Evolutionary conservation across 1,284 basidiomycete species (phyloP), one percentile per base, ranked within the genome.

Genomic region (Singerocomus inundabilis): DNA sequence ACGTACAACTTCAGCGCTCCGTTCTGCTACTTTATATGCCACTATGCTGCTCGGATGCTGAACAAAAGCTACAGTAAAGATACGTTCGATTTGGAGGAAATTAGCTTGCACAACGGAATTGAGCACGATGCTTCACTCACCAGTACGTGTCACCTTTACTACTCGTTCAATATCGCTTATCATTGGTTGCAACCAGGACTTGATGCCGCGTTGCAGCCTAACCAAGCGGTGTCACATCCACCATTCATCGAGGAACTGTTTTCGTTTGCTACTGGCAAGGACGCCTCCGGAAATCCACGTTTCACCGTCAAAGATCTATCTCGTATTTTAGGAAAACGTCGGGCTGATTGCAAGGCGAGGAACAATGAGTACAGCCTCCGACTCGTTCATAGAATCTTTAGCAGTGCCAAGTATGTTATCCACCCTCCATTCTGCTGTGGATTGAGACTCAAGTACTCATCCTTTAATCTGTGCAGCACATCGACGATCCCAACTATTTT

Each of bases 41-140:
- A 78, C 47, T 79, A 72, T 59, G 72, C 77, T 4, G 83, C 87
- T 5, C 63, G 72, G 10, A 72, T 84, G 67, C 61, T 89, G 51
- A 72, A 74, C 21, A 80, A 75, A 56, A 74, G 70, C 50, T 86
- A 84, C 57, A 66, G 57, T 42, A 79, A 70, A 37, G 85, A 81
- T 53, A 78, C 69, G 1, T 80, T 87, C 56, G 77, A 88, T 60
- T 72, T 90, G 15, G 66, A 70, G 8, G 85, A 89, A 46, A 67
- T 90, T n/a, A 75, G 75, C 61, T 64, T 84, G 26, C 88, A 89
- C 59, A 88, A 88, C 57, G 82, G 82, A 21, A 89, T 90, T 51
- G 87, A 90, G 58, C 87, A 90, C 57, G 86, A 90, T 58, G 86
- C 74, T 1, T 88, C 85, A 2, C 70, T 90, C 29, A 77, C 77